Evolutionary conservation across 2,329 filamentous ascomycete species (phyloP), one percentile per base, ranked within the genome.

Genomic region (Lachnellula occidentalis): DNA sequence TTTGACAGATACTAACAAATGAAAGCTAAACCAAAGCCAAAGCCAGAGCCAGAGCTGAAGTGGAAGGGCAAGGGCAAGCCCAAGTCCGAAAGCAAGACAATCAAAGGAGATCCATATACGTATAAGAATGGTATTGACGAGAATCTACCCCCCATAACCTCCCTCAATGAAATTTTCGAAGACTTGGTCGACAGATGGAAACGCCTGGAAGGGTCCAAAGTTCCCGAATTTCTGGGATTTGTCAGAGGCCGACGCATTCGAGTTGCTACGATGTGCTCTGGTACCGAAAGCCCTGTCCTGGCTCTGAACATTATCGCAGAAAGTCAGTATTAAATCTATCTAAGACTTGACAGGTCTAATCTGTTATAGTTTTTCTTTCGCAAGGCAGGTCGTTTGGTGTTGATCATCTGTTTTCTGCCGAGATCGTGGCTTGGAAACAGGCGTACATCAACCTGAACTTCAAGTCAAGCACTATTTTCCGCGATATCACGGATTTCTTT

Each of bases 251-350:
- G 72, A 6, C 64, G 72, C 4, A 61, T 87, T 24, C 71, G 76
- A 8, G 73, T 91, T 24, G 87, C 78, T 0, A 92, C 88, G 0
- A 82, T 91, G 74, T 92, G 87, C 66, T 91, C 87, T 1, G 88
- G 88, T 0, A 92, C 88, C 0, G 88, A 92, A 61, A 82, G 83
- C 4, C 88, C 88, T 0, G 71, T 92, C 2, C 73, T 91, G 1
- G 84, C 85, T 0, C 66, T 90, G 14, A 72, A 81, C 14, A 73
- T 85, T 67, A 70, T 90, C 45, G 68, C 71, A 39, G 72, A 79
- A 15, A 71, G 77, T 70, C 66, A 67, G 63, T 65, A 17, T 17
- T 4, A 39, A 7, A 17, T 39, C n/a, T 17, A 39, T n/a, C n/a
- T 6, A 39, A n/a, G 36, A 5, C 36, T 39, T 9, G 27, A 12